A percentile compares a stretch with the other conserved stretches of the same genome.
These are phyloP conservation scores for Agapanthus africanus DNA, from an alignment of 106 monocot species.

Conservation along the genomic window DNA sequence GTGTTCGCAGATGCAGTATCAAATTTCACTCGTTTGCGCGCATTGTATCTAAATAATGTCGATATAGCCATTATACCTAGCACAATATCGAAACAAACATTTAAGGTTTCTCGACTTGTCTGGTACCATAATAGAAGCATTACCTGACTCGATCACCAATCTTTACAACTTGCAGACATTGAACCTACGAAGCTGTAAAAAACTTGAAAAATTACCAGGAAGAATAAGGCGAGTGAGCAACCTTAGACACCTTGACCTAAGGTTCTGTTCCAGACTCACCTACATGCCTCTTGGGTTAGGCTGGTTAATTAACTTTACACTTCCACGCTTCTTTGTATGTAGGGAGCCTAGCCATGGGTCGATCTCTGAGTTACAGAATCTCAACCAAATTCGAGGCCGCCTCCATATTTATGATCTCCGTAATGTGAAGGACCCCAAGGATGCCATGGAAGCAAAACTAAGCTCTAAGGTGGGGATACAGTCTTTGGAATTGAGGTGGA, in stretches of 20 bases:
- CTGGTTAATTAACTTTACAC: neutral
- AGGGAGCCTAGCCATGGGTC: neutral
- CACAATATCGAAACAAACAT: neutral
- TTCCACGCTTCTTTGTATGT: slow-evolving; percentile 12
- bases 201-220: neutral
- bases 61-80: neutral
- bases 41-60: neutral
- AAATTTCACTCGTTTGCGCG: neutral
- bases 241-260: neutral
- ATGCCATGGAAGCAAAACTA: slow-evolving; percentile 11
- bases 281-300: neutral
- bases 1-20: neutral
- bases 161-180: slow-evolving; percentile 3
- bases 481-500: no score
- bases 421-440: neutral
- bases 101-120: neutral
- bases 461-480: neutral
- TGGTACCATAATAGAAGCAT: neutral
- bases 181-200: neutral
- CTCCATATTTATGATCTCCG: neutral
- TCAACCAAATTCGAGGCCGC: neutral
- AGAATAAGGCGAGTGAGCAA: neutral
- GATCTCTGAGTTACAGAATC: slow-evolving; percentile 9
- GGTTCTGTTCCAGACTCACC: no score
- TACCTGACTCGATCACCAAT: neutral